Evolutionary conservation across 495 filamentous ascomycete species (phyloP), one percentile per base, ranked within the genome.

Genomic region (Mytilinidion resinicola): DNA sequence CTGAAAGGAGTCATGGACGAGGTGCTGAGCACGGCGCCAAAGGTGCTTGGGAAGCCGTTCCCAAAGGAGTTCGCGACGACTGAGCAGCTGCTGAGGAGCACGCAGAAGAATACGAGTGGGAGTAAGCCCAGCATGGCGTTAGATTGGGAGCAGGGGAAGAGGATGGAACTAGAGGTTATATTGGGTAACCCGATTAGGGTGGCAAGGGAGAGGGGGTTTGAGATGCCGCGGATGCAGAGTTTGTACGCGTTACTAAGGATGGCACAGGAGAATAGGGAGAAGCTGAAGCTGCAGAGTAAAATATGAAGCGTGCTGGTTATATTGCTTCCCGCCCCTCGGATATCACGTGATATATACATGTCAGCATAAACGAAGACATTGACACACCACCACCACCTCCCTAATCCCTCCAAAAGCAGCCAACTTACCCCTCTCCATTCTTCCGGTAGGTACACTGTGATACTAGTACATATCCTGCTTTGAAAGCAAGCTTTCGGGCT

Each of bases 101-200:
- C 76, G 14, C 74, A 80, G 66, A 65, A 75, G 55, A 84, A 85
- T 55, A 73, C 72, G 15, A 81, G 79, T 5, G 78, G 76, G 10
- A 79, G 62, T 43, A 62, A 76, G 67, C 82, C 84, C 15, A 82
- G 79, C 57, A 84, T 84, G 81, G 59, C 81, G 58, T 42, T 82
- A 0, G 81, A 84, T 59, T 81, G 80, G 79, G 80, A 82, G 65
- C 71, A 73, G 4, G 80, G 77, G 0, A 67, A 76, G 52, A 71
- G 72, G 37, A 72, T 84, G 76, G 82, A 85, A 72, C 49, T 83
- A 19, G 82, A 85, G 67, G 81, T 83, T 21, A 83, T 85, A 30
- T 63, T 85, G 41, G 82, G 82, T 0, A 82, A 84, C 58, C 79
- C 81, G 25, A 72, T 85, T 0, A 61, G 76, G 61, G 77, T 80